These are phyloP conservation scores for Cantharellus cinnabarinus DNA, from an alignment of 768 basidiomycete species.

Conservation along the genomic window DNA sequence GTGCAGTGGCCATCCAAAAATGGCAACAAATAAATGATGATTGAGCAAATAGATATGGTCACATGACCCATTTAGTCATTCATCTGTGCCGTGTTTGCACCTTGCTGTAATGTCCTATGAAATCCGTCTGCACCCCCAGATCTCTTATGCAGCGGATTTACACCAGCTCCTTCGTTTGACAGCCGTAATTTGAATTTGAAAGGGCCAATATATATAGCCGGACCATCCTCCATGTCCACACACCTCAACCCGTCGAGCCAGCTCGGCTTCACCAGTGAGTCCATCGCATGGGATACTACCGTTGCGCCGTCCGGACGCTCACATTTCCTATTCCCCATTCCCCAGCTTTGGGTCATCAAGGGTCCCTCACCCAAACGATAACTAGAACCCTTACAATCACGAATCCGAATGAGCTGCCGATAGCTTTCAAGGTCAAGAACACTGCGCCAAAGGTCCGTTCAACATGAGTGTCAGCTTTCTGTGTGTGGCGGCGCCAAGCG, in stretches of 20 bases:
- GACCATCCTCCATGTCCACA: constrained; percentile 42
- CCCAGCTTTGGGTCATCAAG: constrained; percentile 23
- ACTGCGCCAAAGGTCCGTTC: constrained; percentile 78
- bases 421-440: constrained; percentile 99
- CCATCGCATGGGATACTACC: too few relatives aligned
- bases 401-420: constrained; percentile 71
- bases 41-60: too few relatives aligned
- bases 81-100: too few relatives aligned
- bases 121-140: too few relatives aligned
- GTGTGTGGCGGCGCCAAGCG: neutral
- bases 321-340: neutral
- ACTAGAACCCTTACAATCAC: constrained; percentile 68
- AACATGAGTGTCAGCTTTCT: neutral
- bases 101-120: too few relatives aligned
- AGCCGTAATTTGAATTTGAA: too few relatives aligned
- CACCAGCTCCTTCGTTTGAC: too few relatives aligned
- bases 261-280: constrained; percentile 46
- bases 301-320: constrained; percentile 19
- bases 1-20: too few relatives aligned
- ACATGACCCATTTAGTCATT: too few relatives aligned
- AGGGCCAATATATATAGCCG: too few relatives aligned
- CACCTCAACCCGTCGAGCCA: constrained; percentile 51
- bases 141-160: too few relatives aligned
- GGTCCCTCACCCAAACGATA: constrained; percentile 79
- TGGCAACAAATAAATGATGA: too few relatives aligned